Evolutionary conservation across 192 early-diverging fungal genomes (phyloP), one percentile per base, ranked within the genome.

Genomic region (Kickxella alabastrina): DNA sequence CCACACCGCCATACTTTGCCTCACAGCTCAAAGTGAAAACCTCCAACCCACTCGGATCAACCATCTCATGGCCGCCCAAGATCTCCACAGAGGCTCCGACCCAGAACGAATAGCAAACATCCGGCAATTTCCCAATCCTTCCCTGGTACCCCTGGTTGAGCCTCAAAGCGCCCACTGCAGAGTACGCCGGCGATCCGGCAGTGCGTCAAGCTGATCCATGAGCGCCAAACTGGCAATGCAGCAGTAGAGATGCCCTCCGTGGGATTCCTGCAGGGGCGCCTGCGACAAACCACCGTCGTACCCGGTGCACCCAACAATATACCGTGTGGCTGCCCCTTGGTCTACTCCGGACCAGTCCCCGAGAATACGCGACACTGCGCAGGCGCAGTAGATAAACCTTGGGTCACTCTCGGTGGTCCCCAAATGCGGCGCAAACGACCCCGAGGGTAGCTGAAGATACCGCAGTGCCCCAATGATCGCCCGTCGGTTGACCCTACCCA

Each of bases 91-190:
- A 61, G 0, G 81, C 93, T 7, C 97, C 97, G 17, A 98, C 79
- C 97, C 97, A 99, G 70, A 95, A 99, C 8, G 91, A 87, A 68
- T 99, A 99, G 66, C 97, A 99, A 10, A 89, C 91, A 58, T 99
- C 97, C 18, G 83, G 71, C 3, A 75, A 65, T 65, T 99, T 99
- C 59, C 91, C 89, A 9, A 78, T 66, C 31, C 97, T 65, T 4
- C 97, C 97, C 56, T 93, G 87, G 74, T 94, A 99, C 5, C 97
- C 97, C 21, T 63, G 75, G 29, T 32, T 12, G 31, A 32, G 31
- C 59, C 55, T 58, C 95, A 93, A 40, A 98, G 42, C 28, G 88
- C 78, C 97, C 97, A 98, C 27, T 66, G 55, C 25, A 85, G 65
- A 26, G 78, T 66, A 24, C 75, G 59, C 46, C 77, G 64, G 52